Evolutionary conservation across 1,139 yeast species (phyloP).

Genomic region (Lodderomyces elongisporus): DNA sequence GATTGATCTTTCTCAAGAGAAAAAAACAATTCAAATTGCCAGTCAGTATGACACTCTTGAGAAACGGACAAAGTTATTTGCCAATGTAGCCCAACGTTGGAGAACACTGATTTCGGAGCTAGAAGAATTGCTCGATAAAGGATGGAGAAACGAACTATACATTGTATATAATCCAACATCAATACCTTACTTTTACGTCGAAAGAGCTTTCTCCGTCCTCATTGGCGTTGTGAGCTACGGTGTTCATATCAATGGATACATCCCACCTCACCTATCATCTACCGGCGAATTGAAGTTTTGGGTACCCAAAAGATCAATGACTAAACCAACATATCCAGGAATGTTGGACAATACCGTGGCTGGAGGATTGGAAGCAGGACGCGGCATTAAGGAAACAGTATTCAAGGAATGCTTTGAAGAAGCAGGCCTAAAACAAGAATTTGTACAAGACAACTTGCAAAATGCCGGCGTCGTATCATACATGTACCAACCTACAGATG

Average conservation of each 20-base stretch:
- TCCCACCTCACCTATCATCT: conserved; percentile 34
- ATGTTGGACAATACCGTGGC: conserved; percentile 92
- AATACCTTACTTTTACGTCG: conserved; percentile 61
- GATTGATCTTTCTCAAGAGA: conserved; percentile 26
- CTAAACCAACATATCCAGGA: conserved; percentile 84
- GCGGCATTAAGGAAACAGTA: conserved; percentile 38
- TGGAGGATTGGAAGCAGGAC: conserved; percentile 64
- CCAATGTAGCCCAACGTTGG: conserved; percentile 41
- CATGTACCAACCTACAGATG: conserved; percentile 45
- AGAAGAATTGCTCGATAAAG: conserved; percentile 43
- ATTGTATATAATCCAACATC: conserved; percentile 56
- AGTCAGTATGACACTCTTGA: conserved; percentile 39
- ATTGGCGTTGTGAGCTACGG: conserved; percentile 90
- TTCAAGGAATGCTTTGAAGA: conserved; percentile 87
- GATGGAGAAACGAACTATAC: conserved; percentile 89
- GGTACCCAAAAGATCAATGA: conserved; percentile 76
- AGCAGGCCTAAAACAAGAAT: conserved; percentile 64
- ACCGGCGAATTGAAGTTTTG: conserved; percentile 57
- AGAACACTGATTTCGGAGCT: conserved; percentile 31
- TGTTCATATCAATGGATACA: conserved; percentile 77
- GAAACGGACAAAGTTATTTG: conserved; percentile 43
- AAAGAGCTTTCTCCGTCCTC: conserved; percentile 75
- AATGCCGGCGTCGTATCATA: conserved; percentile 70
- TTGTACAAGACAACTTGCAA: conserved; percentile 41
- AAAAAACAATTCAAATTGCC: conserved; percentile 32